phyloP scores from a whole-genome alignment of 139 green algal genomes.

The Ettlia oleoabundans region DNA sequence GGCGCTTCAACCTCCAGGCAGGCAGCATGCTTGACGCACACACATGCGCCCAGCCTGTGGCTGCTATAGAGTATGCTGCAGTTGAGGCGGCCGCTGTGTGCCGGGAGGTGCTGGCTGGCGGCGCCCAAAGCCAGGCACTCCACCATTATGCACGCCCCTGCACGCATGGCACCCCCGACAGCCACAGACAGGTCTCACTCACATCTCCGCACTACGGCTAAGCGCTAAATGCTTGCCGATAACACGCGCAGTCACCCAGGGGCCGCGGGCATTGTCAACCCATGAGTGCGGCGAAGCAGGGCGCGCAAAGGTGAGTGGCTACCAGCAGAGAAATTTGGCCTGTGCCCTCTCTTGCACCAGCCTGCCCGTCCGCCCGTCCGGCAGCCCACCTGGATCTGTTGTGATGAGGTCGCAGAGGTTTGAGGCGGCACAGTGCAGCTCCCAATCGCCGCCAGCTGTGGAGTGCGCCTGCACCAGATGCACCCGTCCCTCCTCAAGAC shows the following conservation, averaged over 20 bases:
- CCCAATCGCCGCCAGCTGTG: not conserved
- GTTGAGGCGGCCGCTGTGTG: not conserved
- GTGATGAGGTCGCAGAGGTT: not conserved
- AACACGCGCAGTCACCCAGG: not conserved
- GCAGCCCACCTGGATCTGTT: not conserved
- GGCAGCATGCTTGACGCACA: not conserved
- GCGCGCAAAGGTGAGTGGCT: not conserved
- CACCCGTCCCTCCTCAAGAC: not conserved
- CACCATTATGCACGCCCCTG: conserved; percentile 1
- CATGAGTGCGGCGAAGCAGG: not conserved
- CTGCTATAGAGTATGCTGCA: not conserved
- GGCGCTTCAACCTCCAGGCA: conserved; percentile 18
- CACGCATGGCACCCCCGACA: not conserved
- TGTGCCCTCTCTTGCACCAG: not conserved
- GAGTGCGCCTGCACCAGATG: not conserved
- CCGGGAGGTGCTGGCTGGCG: conserved; percentile 7
- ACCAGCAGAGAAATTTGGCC: not conserved
- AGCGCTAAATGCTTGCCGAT: too few relatives aligned
- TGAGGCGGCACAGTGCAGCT: not conserved
- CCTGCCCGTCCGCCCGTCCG: not conserved
- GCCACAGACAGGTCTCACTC: not conserved
- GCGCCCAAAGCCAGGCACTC: not conserved
- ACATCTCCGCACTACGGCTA: not conserved
- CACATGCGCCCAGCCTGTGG: not conserved
- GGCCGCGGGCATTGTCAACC: not conserved